Evolutionary conservation across 2,329 filamentous ascomycete genomes (phyloP).

Genomic region (Geosmithia putterillii): DNA sequence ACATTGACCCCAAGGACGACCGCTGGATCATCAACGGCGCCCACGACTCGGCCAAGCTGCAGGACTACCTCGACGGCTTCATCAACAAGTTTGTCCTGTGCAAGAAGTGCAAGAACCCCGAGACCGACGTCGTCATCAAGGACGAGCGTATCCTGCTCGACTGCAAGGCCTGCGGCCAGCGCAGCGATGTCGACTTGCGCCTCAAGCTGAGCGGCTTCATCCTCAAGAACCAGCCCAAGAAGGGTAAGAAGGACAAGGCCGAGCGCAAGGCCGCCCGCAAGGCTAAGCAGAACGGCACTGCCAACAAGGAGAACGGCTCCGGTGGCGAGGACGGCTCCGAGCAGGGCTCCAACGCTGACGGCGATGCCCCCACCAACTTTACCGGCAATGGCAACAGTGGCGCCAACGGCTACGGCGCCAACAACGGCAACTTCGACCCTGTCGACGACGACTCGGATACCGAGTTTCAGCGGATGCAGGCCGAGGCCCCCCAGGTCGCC

Average conservation of each 20-base stretch:
- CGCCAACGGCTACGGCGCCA: slow-evolving; percentile 39
- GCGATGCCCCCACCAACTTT: no score
- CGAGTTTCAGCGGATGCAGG: slow-evolving; percentile 76
- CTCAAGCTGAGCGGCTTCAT: slow-evolving; percentile 97
- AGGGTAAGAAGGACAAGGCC: slow-evolving; percentile 96
- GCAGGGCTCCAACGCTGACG: slow-evolving; percentile 1
- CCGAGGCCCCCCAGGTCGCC: slow-evolving; percentile 34
- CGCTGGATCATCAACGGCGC: slow-evolving; percentile 99
- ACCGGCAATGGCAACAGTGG: slow-evolving; percentile 41
- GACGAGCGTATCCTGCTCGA: slow-evolving; percentile 85
- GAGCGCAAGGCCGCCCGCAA: slow-evolving; percentile 83
- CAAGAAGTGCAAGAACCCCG: slow-evolving; percentile 99
- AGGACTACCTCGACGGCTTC: slow-evolving; percentile 97
- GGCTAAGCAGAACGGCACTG: slow-evolving; percentile 65
- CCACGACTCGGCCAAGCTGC: slow-evolving; percentile 87
- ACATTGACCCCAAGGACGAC: slow-evolving; percentile 92
- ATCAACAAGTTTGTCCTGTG: slow-evolving; percentile 98
- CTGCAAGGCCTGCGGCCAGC: slow-evolving; percentile 97
- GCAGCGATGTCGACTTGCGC: slow-evolving; percentile 79
- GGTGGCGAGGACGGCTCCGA: slow-evolving; percentile 36
- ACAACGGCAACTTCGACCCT: slow-evolving; percentile 24
- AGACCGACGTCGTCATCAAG: slow-evolving; percentile 93
- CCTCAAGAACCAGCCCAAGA: slow-evolving; percentile 83
- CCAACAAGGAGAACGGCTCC: slow-evolving; percentile 43
- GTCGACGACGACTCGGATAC: slow-evolving; percentile 76